A percentile compares a stretch with the other conserved stretches of the same genome.
Conservation (phyloP, 192 early-diverging fungal species). For the Gaertneriomyces semiglobifer region DNA sequence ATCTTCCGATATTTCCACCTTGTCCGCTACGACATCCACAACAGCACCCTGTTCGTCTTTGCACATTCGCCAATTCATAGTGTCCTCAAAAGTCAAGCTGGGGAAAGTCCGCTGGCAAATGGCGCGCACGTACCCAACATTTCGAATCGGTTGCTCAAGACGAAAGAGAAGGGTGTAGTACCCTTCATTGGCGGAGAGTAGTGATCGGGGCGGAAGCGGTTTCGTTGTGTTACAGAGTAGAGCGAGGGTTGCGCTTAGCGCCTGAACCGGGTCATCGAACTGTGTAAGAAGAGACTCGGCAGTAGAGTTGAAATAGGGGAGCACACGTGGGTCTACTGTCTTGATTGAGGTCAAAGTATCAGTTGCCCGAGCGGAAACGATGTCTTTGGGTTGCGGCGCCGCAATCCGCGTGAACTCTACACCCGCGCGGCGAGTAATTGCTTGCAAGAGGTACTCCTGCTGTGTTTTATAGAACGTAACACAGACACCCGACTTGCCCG, state of each 20-base stretch:
- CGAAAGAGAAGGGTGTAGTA: constrained; percentile 77
- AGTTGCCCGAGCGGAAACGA: constrained; percentile 72
- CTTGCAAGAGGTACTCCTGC: constrained; percentile 77
- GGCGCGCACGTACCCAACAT: constrained; percentile 80
- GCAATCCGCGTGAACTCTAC: constrained; percentile 75
- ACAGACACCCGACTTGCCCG: constrained; percentile 75
- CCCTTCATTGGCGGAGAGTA: constrained; percentile 79
- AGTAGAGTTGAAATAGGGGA: constrained; percentile 72
- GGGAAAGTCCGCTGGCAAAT: constrained; percentile 70
- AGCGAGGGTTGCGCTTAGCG: constrained; percentile 81
- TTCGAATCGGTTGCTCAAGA: constrained; percentile 63
- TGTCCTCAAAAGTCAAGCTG: constrained; percentile 68
- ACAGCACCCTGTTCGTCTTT: constrained; percentile 78
- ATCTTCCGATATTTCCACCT: constrained; percentile 62
- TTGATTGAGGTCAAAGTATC: constrained; percentile 72
- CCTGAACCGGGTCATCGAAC: constrained; percentile 69
- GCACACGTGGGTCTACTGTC: constrained; percentile 66
- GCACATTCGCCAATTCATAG: constrained; percentile 77
- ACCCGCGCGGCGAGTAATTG: constrained; percentile 74
- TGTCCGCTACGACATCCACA: constrained; percentile 73
- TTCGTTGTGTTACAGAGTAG: constrained; percentile 80
- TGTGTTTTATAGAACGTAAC: constrained; percentile 90
- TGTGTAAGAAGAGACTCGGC: constrained; percentile 70
- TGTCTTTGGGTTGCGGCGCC: constrained; percentile 87
- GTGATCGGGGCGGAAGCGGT: constrained; percentile 77